Evolutionary conservation across 768 basidiomycete species (phyloP).

Genomic region (Boletus sp.): DNA sequence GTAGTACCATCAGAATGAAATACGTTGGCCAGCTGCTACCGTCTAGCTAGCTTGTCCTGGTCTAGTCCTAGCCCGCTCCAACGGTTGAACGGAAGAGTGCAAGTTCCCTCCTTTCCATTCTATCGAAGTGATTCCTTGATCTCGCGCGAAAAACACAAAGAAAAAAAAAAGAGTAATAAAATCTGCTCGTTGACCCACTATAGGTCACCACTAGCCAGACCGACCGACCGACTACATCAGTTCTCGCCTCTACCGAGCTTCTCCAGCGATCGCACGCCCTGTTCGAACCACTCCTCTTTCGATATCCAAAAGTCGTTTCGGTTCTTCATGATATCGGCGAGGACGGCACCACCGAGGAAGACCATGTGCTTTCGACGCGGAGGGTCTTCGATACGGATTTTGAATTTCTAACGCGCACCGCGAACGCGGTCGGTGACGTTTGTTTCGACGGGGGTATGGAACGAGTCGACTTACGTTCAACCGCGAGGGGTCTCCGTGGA

Average conservation of each 20-base stretch:
- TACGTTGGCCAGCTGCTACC: no score
- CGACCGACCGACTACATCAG: slow-evolving; percentile 7
- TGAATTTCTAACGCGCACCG: slow-evolving; percentile 80
- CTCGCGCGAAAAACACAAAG: background rate
- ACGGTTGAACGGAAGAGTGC: no score
- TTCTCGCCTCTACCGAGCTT: slow-evolving; percentile 77
- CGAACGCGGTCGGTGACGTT: background rate
- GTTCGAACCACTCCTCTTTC: slow-evolving; percentile 92
- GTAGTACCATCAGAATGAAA: no score
- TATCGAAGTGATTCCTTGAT: background rate
- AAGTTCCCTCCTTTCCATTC: no score
- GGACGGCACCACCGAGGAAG: slow-evolving; percentile 96
- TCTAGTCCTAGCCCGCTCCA: no score
- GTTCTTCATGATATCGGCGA: slow-evolving; percentile 98
- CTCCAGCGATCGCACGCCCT: slow-evolving; percentile 77
- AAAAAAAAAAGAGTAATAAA: background rate
- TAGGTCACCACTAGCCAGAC: background rate
- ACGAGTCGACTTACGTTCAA: slow-evolving; percentile 65
- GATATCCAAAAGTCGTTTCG: slow-evolving; percentile 95
- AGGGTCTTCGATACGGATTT: slow-evolving; percentile 97
- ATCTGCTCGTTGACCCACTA: background rate
- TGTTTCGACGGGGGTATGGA: background rate
- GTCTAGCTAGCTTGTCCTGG: no score
- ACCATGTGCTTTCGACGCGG: slow-evolving; percentile 99
- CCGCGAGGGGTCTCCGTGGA: slow-evolving; percentile 78